Base-by-base conservation (phyloP, 2,329 filamentous ascomycete species). In the Alternaria triticimaculans region DNA sequence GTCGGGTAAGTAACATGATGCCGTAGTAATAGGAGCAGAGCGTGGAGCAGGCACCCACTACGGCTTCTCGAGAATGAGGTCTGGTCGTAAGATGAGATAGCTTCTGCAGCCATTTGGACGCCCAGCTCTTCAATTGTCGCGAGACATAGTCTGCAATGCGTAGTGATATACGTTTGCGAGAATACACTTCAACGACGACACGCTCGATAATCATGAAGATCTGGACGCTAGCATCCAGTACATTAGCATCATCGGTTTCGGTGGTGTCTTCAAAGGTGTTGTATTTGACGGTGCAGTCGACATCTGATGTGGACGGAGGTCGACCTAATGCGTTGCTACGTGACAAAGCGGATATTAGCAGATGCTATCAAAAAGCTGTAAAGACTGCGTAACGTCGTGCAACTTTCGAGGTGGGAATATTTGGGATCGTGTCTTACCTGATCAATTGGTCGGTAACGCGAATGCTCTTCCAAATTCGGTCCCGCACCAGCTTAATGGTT, bases 11-110 rank as follows among this genome's bases (percentile, higher is more conserved):
- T 4, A 87, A 76, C 72, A 86, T 86, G 46, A 87, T 86, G 2
- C 83, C 84, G 76, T 85, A 87, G 68, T 86, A 86, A 61, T 86
- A 87, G 4, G 84, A 81, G 30, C 82, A 82, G 14, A 86, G 79
- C 2, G 84, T 80, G 45, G 85, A 84, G n/a, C 83, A 84, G 6
- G 84, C 82, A 3, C 83, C 83, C 8, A 85, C 70, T 8, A 78
- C 78, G 43, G 51, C 63, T 25, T 71, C 59, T 8, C 63, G 61
- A 11, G 65, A 62, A 2, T 72, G 77, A 41, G 80, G 71, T 50
- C 79, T 72, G 10, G 54, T 60, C 1, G 64, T 76, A 20, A 73
- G 69, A 20, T 80, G 72, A 11, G 73, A 71, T 15, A 81, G 58
- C 1, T 58, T 63, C 6, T 64, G 56, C 12, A 81, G 67, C 76